phyloP scores from a whole-genome alignment of 495 filamentous ascomycete species.

The Durotheca rogersii region DNA sequence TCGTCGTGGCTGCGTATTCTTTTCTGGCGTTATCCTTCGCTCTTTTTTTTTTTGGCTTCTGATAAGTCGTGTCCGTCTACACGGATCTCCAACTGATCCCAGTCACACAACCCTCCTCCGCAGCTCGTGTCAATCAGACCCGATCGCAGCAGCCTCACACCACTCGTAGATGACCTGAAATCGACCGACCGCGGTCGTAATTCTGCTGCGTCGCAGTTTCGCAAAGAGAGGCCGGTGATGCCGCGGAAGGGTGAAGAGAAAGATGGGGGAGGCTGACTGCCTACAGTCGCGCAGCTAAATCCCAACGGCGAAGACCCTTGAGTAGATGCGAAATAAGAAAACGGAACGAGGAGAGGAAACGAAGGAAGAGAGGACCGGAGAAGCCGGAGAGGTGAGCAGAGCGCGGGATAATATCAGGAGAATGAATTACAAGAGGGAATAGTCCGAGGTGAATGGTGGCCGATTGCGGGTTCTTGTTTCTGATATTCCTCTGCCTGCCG shows the following conservation, averaged over 20 bases:
- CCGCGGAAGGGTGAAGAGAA: not conserved
- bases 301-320: no score
- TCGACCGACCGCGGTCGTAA: not conserved
- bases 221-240: not conserved
- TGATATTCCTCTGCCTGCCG: not conserved
- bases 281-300: no score
- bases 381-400: no score
- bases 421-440: no score
- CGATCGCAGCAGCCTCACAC: conserved; percentile 1
- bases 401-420: no score
- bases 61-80: not conserved
- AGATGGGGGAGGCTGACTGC: not conserved
- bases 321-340: no score
- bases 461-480: not conserved
- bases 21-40: not conserved
- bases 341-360: no score
- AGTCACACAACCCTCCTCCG: not conserved
- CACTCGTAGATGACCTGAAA: not conserved
- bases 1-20: not conserved
- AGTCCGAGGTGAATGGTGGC: not conserved
- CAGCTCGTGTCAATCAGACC: not conserved
- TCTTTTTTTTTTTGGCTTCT: not conserved
- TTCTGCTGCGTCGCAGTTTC: no score
- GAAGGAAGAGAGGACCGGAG: no score
- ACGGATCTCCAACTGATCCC: not conserved